Percentiles rank a stretch among this genome's conserved stretches.
These are phyloP conservation scores for Raphanus hybrid DNA, from an alignment of 441 rosid species.

Conservation along the genomic window DNA sequence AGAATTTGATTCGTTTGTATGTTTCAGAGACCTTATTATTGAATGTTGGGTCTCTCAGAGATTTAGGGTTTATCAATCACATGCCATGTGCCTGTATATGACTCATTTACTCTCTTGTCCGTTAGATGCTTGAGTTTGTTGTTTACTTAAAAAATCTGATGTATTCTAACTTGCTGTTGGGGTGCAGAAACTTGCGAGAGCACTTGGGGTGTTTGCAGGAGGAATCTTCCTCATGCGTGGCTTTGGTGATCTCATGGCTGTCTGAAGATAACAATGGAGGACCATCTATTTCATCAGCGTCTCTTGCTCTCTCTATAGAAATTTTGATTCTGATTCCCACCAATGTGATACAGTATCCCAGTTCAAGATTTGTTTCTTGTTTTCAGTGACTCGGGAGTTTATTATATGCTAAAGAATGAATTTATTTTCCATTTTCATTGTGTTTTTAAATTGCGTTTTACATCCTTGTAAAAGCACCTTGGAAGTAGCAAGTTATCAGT, in stretches of 20 bases:
- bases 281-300: neutral
- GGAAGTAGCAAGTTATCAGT: too few relatives aligned
- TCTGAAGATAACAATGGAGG: slow-evolving; percentile 43
- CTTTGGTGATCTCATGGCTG: slow-evolving; percentile 82
- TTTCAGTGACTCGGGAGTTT: too few relatives aligned
- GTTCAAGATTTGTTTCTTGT: too few relatives aligned
- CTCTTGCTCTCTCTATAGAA: too few relatives aligned
- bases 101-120: neutral
- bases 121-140: neutral
- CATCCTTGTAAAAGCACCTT: too few relatives aligned
- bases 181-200: slow-evolving; percentile 74
- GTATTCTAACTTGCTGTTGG: neutral
- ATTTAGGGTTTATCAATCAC: slow-evolving; percentile 3
- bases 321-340: too few relatives aligned
- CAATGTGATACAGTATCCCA: too few relatives aligned
- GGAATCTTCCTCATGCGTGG: slow-evolving; percentile 77
- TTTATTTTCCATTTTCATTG: too few relatives aligned
- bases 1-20: too few relatives aligned
- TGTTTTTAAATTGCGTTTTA: too few relatives aligned
- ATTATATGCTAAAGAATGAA: too few relatives aligned
- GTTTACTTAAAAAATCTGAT: neutral
- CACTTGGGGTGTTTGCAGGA: slow-evolving; percentile 74
- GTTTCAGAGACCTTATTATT: too few relatives aligned
- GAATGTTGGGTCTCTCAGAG: neutral
- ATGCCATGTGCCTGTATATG: neutral